Evolutionary conservation across 2,329 filamentous ascomycete genomes (phyloP), one percentile per base, ranked within the genome.

Genomic region (Fusarium begoniae): DNA sequence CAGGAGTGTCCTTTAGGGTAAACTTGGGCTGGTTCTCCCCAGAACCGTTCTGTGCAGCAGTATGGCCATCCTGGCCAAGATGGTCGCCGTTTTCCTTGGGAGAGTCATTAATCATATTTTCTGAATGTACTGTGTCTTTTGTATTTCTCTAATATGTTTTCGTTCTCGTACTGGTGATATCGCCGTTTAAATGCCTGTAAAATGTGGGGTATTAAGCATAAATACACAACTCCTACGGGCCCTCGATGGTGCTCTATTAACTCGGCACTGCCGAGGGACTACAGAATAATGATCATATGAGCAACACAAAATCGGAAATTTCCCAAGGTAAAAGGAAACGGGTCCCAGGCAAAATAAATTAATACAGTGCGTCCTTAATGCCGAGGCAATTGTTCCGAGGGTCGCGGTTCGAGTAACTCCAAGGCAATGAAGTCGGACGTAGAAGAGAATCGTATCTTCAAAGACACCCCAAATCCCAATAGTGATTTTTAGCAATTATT

Each of bases 331-430:
- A 35, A 35, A 20, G 17, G 1, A 35, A 51, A 51, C 8, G 12
- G 0, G 22, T 14, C 6, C 20, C 5, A 3, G 22, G 18, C 0
- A 12, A 15, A 20, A 30, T 18, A 15, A 30, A n/a, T 10, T 20
- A 35, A 32, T 35, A 35, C 48, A 35, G 30, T 50, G 28, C 8
- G n/a, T 35, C 22, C 22, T 14, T 51, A 20, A 51, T 35, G 17
- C 48, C 48, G 48, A 51, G 48, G 48, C 17, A 24, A 24, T 11
- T 18, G 4, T 35, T 5, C 48, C 48, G 48, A 51, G 30, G 48
- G 48, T 15, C 30, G 2, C 12, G 17, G 22, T 5, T 10, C 6
- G 30, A 13, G 17, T 6, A 35, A 24, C 12, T 20, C n/a, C n/a
- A 35, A 51, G 30, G 30, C 30, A 51, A 35, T 7, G 12, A 24